Conservation (phyloP, 257 asterid genomes). For the Solanum paucissectum region DNA sequence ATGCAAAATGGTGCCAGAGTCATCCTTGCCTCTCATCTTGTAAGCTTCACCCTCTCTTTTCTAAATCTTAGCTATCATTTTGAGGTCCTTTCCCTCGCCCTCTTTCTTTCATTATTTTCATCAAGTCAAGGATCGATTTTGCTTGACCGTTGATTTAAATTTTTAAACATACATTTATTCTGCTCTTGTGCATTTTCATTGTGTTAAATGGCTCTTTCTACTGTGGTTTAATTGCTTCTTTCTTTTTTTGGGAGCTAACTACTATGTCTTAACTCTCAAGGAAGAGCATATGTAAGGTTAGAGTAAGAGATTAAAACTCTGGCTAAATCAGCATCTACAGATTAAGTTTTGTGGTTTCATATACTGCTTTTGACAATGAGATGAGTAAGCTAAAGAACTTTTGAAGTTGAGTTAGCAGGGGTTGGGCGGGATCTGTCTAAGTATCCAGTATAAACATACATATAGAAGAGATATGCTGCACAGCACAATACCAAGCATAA, state of each 20-base stretch:
- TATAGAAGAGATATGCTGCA: background rate
- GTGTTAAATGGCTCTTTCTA: background rate
- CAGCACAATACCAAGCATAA: background rate
- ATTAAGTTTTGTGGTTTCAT: background rate
- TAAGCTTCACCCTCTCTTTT: constrained; percentile 8
- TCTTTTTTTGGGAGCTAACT: background rate
- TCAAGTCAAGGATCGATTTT: background rate
- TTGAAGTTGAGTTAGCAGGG: background rate
- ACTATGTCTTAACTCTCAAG: background rate
- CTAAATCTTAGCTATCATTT: background rate
- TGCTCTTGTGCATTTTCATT: background rate
- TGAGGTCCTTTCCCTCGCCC: background rate
- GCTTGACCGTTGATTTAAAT: background rate
- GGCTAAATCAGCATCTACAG: background rate
- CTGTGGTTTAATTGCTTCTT: background rate
- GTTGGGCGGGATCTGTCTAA: background rate
- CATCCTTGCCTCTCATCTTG: constrained; percentile 81
- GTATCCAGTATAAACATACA: background rate
- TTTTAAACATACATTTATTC: background rate
- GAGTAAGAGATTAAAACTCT: background rate
- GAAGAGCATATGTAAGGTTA: background rate
- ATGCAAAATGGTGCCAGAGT: constrained; percentile 43
- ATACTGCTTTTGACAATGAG: background rate
- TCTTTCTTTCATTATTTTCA: background rate
- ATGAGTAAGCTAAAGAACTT: background rate